Percentiles rank a stretch among this genome's conserved stretches.
These are phyloP conservation scores for Eucalyptus pumila DNA, from an alignment of 345 rosid species.

Conservation along the genomic window DNA sequence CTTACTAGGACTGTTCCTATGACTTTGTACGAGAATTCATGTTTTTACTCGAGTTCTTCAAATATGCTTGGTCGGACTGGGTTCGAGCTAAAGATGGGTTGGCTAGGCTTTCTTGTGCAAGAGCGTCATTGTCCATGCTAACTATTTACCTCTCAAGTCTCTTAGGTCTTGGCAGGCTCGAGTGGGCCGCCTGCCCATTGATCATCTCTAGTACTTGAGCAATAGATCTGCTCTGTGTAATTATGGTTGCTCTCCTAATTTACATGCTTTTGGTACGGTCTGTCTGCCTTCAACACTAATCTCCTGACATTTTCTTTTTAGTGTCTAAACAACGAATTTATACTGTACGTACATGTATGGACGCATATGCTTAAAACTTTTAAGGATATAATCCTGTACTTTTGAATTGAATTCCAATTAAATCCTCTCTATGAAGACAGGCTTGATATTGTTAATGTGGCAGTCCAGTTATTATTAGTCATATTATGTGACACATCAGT, in stretches of 20 bases:
- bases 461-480: no score
- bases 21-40: neutral
- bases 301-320: neutral
- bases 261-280: neutral
- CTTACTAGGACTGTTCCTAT: no score
- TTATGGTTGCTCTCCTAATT: neutral
- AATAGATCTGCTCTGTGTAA: neutral
- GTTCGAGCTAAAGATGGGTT: neutral
- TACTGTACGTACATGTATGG: neutral
- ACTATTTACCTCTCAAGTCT: neutral
- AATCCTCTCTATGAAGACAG: no score
- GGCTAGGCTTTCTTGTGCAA: neutral
- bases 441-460: no score
- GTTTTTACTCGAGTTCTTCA: neutral
- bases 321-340: neutral
- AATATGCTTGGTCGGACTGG: neutral
- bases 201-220: neutral
- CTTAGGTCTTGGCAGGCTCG: neutral
- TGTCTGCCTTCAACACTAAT: neutral
- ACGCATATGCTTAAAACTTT: neutral
- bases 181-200: neutral
- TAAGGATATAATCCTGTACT: no score
- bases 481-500: no score
- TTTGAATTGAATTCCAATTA: no score
- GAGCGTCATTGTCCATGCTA: neutral